These are phyloP conservation scores for Acacia concinna DNA, from an alignment of 331 rosid genomes.

Conservation along the genomic window DNA sequence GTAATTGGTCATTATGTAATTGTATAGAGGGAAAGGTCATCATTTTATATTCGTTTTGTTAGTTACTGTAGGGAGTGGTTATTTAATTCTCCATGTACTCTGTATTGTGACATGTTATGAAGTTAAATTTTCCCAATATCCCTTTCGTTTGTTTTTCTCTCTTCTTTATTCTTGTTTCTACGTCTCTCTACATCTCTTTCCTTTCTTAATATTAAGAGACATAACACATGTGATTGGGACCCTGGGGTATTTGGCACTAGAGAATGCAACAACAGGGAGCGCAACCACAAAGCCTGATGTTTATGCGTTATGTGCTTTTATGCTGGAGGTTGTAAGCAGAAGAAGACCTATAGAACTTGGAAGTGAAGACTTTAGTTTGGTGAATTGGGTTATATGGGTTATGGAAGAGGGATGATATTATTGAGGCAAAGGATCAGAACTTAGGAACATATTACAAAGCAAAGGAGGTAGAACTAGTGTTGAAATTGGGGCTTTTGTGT, in stretches of 20 bases:
- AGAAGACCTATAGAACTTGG: conserved; percentile 40
- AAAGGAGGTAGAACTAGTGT: conserved; percentile 2
- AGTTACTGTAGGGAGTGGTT: too few relatives aligned
- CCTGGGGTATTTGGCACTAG: conserved; percentile 42
- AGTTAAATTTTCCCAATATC: too few relatives aligned
- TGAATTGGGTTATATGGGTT: conserved; percentile 36
- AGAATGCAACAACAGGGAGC: conserved; percentile 40
- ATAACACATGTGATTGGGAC: conserved; percentile 45
- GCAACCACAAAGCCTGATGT: background rate
- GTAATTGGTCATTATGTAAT: too few relatives aligned
- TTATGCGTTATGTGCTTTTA: background rate
- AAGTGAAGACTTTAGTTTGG: background rate
- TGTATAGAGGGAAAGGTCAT: too few relatives aligned
- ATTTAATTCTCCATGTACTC: too few relatives aligned
- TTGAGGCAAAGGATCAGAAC: conserved; percentile 16
- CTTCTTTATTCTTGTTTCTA: too few relatives aligned
- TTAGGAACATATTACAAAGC: conserved; percentile 10
- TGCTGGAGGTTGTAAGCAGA: conserved; percentile 45
- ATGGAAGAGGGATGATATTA: conserved; percentile 36
- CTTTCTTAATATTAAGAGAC: too few relatives aligned
- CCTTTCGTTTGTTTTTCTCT: too few relatives aligned
- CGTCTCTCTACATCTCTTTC: too few relatives aligned
- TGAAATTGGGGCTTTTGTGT: conserved; percentile 21
- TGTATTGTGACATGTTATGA: too few relatives aligned
- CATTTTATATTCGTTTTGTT: too few relatives aligned